phyloP scores from a whole-genome alignment of 164 flowering plant genomes.

The Chloranthus sessilifolius region DNA sequence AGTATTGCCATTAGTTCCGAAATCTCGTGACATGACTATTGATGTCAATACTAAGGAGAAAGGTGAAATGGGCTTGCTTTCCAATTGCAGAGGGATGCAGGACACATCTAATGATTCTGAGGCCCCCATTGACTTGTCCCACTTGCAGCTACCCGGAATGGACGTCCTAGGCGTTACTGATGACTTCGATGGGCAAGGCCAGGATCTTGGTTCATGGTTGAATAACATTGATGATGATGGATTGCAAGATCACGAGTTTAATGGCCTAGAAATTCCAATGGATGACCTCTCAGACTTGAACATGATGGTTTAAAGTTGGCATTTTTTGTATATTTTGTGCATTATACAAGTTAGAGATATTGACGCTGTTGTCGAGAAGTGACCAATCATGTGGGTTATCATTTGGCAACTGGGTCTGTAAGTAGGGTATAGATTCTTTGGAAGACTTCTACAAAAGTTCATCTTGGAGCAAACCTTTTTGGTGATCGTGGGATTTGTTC shows the following conservation, averaged over 20 bases:
- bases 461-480: conserved; percentile 28
- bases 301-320: conserved; percentile 62
- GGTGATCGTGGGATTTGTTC: conserved; percentile 24
- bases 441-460: conserved; percentile 27
- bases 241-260: conserved; percentile 51
- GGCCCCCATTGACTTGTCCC: conserved; percentile 54
- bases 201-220: conserved; percentile 65
- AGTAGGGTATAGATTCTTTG: conserved; percentile 59
- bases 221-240: conserved; percentile 56
- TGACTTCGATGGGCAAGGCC: conserved; percentile 51
- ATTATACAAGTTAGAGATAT: conserved; percentile 35
- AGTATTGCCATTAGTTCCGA: conserved; percentile 27
- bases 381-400: conserved; percentile 27
- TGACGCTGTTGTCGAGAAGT: conserved; percentile 24
- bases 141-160: conserved; percentile 62
- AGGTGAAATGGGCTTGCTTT: conserved; percentile 22
- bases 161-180: conserved; percentile 49
- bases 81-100: no score
- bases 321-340: conserved; percentile 53
- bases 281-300: conserved; percentile 74
- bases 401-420: conserved; percentile 23
- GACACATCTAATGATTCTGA: conserved; percentile 49
- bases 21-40: conserved; percentile 27
- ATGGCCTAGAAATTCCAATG: conserved; percentile 83
- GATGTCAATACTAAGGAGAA: conserved; percentile 32